These are phyloP conservation scores for Candida peoriensis DNA, from an alignment of 805 yeast genomes.

Conservation along the genomic window DNA sequence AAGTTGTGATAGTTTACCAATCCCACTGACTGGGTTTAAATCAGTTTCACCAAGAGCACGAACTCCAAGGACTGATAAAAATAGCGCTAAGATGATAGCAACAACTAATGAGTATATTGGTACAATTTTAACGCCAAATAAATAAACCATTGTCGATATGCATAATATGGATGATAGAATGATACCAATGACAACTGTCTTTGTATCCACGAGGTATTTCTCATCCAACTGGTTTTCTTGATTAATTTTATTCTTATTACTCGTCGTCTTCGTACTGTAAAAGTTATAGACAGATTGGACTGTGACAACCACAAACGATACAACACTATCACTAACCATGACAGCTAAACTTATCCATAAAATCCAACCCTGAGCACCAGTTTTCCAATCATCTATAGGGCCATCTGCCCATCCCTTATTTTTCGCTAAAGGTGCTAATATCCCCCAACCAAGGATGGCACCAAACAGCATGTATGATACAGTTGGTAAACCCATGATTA, in stretches of 20 bases:
- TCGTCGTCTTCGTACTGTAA: slow-evolving; percentile 2
- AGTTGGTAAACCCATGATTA: slow-evolving; percentile 93
- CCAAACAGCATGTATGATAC: slow-evolving; percentile 90
- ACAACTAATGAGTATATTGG: slow-evolving; percentile 65
- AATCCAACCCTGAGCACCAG: slow-evolving; percentile 97
- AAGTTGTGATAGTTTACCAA: slow-evolving; percentile 89
- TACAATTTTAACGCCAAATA: slow-evolving; percentile 61
- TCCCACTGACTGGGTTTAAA: slow-evolving; percentile 93
- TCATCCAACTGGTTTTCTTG: slow-evolving; percentile 26
- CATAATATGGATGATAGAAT: slow-evolving; percentile 63
- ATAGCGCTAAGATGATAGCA: slow-evolving; percentile 70
- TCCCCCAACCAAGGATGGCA: slow-evolving; percentile 85
- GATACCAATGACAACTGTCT: slow-evolving; percentile 55
- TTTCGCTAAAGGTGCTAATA: slow-evolving; percentile 78
- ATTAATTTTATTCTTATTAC: not conserved
- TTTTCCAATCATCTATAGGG: slow-evolving; percentile 84
- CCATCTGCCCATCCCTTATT: slow-evolving; percentile 83
- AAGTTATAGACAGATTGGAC: slow-evolving; percentile 33
- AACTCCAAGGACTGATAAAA: slow-evolving; percentile 82
- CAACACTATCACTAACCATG: slow-evolving; percentile 88
- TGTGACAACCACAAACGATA: slow-evolving; percentile 66
- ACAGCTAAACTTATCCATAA: slow-evolving; percentile 89
- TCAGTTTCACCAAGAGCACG: slow-evolving; percentile 97
- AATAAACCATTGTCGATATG: slow-evolving; percentile 51
- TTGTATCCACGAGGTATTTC: slow-evolving; percentile 44